Evolutionary conservation across 768 basidiomycete genomes (phyloP).

Genomic region (Trametopsis cervina): DNA sequence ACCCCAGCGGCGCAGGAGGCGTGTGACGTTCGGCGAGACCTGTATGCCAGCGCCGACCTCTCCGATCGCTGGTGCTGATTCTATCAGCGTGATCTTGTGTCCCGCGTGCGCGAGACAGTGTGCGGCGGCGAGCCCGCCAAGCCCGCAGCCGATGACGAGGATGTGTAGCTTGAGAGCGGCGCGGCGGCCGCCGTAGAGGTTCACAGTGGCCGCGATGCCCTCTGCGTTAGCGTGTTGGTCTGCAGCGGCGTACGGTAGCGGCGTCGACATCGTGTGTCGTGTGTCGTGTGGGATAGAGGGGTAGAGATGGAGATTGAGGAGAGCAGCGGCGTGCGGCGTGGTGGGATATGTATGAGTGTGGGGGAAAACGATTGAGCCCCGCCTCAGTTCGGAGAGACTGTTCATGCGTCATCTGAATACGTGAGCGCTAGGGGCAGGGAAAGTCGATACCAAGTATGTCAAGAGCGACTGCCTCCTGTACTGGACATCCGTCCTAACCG

Average conservation of each 20-base stretch:
- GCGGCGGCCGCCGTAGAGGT: constrained; percentile 24
- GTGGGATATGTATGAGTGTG: background rate
- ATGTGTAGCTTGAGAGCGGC: constrained; percentile 30
- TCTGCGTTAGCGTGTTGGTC: constrained; percentile 13
- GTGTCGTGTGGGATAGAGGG: background rate
- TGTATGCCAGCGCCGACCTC: constrained; percentile 39
- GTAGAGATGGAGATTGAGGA: background rate
- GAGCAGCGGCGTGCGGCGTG: no score
- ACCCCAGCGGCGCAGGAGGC: constrained; percentile 33
- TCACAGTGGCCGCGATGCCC: constrained; percentile 12
- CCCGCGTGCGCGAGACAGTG: constrained; percentile 33
- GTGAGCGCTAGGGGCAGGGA: background rate
- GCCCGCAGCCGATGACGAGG: constrained; percentile 35
- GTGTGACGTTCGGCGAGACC: constrained; percentile 33
- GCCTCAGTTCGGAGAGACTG: background rate
- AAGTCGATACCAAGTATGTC: background rate
- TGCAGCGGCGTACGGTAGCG: constrained; percentile 4
- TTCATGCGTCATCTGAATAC: background rate
- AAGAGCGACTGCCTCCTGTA: no score
- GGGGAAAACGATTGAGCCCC: background rate
- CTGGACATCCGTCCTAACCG: no score
- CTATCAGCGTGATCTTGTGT: constrained; percentile 32
- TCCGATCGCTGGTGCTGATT: constrained; percentile 30
- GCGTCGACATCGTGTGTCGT: background rate
- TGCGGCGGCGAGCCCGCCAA: constrained; percentile 35